Base-by-base conservation (phyloP, 176 grass and related monocot species). In the Cenchrus purpureus region DNA sequence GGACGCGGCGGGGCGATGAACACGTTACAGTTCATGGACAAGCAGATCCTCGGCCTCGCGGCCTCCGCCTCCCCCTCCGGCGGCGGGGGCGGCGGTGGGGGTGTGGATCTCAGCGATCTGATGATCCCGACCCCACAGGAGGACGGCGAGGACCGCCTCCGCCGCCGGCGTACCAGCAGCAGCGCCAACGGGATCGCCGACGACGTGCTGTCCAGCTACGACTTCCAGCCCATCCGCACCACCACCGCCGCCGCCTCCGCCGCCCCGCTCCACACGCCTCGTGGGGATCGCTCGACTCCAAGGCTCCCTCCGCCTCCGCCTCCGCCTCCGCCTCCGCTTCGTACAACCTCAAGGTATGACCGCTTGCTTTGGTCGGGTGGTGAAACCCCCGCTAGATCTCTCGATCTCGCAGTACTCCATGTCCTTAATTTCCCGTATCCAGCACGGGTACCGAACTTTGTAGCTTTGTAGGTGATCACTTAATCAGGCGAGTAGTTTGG, bases 141-240 rank as follows among this genome's bases (percentile, higher is more conserved):
- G 83, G 88, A 86, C 54, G 7, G 19, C 73, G 75, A 87, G 68
- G 89, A 87, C 45, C 62, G 83, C 40, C 92, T 82, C 43, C 80
- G 70, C 16, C 83, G 87, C 77, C 71, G 86, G 29, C 64, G 64
- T 50, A 44, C 63, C 77, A 40, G 20, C 20, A 79, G 34, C 63
- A 69, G 84, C 79, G 55, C 80, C 52, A 88, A 80, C 62, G 74
- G 79, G 12, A 81, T 74, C 43, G 71, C 86, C 31, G 88, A 84
- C 13, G 87, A 92, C 54, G 69, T 92, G 79, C 64, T 95, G 20
- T 88, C 90, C 20, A 92, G 83, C 90, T 95, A 95, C 60, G 93
- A 95, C 20, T 95, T 92, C 67, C 93, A 95, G 72, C 80, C 93
- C 77, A 92, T 95, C 59, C 84, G 85, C 46, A 49, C 92, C 62